Evolutionary conservation across 176 grass and related monocot genomes (phyloP).

Genomic region (Juncus inflexus): DNA sequence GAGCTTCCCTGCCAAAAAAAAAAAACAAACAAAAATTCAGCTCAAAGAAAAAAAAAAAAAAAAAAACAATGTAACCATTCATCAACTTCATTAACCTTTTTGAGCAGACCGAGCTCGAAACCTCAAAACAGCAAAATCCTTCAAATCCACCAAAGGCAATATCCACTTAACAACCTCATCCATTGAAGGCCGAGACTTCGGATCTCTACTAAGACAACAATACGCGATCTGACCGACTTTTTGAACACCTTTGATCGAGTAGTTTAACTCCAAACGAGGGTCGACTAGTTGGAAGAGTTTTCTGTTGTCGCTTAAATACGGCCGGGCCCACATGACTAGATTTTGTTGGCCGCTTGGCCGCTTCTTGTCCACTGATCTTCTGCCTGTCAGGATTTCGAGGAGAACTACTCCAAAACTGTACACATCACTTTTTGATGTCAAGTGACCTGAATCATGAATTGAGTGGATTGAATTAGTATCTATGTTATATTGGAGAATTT

Average conservation of each 20-base stretch:
- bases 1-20: slow-evolving; percentile 46
- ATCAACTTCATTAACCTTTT: slow-evolving; percentile 40
- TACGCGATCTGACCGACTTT: slow-evolving; percentile 80
- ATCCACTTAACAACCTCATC: slow-evolving; percentile 66
- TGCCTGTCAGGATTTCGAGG: slow-evolving; percentile 78
- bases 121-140: slow-evolving; percentile 60
- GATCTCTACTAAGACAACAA: slow-evolving; percentile 66
- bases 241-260: slow-evolving; percentile 67
- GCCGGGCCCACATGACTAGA: slow-evolving; percentile 72
- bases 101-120: slow-evolving; percentile 47
- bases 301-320: slow-evolving; percentile 57
- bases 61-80: not conserved
- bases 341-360: slow-evolving; percentile 72
- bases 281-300: slow-evolving; percentile 83
- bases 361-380: slow-evolving; percentile 91
- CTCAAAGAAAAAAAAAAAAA: slow-evolving; percentile 1
- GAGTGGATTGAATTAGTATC: not conserved
- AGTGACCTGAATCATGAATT: slow-evolving; percentile 56
- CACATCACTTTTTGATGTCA: slow-evolving; percentile 87
- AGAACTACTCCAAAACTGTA: slow-evolving; percentile 88
- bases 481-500: slow-evolving; percentile 4
- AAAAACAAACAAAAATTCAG: not conserved
- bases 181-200: slow-evolving; percentile 65
- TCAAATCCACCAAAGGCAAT: slow-evolving; percentile 62
- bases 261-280: slow-evolving; percentile 84